Base-by-base conservation (phyloP, 2,329 filamentous ascomycete genomes). In the Aureobasidium leucospermi region DNA sequence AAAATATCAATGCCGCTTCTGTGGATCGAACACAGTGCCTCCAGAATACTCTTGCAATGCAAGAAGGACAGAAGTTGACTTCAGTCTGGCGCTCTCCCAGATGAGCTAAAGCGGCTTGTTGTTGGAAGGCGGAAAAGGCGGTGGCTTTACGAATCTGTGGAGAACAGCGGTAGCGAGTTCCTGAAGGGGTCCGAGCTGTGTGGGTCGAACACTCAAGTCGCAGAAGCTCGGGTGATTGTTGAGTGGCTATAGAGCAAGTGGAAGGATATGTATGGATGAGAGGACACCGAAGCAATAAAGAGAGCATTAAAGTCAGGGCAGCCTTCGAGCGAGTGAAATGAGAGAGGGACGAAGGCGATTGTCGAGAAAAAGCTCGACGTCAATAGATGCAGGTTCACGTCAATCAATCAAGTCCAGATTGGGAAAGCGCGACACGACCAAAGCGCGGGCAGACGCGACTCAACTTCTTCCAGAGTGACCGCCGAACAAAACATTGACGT, bases 81-180 rank as follows among this genome's bases (percentile, higher is more conserved):
- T 60, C 59, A 60, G 59, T 60, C 59, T 60, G 59, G 59, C 59
- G 59, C 59, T 60, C 59, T 60, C 58, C 58, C 58, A 59, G 41
- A 46, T 59, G 58, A 59, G 58, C 58, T 59, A 59, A 59, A 59
- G 58, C 58, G 36, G 58, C 58, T 52, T 41, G 19, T 52, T 31
- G 34, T 16, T 38, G 36, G 4, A 13, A 7, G 13, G 19, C 9
- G 8, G 23, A 13, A 31, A 52, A 41, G 8, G 23, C 34, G 48
- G 48, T 52, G 48, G 15, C 11, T 39, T 52, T 52, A 52, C 19
- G 1, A 41, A 41, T n/a, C 11, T 15, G 16, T 36, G 19, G 36
- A 9, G 5, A 19, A 34, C 19, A 28, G 31, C 6, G 7, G 19
- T 52, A 41, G 48, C 34, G 34, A 39, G 48, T 19, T 52, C 13